phyloP scores from a whole-genome alignment of 345 rosid genomes.

The Linum tenue region DNA sequence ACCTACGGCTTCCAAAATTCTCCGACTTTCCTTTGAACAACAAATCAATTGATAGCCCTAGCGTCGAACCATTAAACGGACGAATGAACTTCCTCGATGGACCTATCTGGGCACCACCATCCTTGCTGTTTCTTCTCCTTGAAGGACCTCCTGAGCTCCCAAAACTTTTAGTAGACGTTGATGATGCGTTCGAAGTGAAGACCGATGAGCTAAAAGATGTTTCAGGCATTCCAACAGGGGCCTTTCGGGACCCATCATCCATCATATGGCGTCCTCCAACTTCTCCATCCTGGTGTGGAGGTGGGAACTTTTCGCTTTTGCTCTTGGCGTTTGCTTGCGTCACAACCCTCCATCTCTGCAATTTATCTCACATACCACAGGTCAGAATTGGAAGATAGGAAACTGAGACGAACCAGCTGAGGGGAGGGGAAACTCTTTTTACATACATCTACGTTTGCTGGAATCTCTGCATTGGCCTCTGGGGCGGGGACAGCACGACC shows the following conservation, averaged over 20 bases:
- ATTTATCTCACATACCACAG: neutral
- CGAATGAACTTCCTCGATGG: slow-evolving; percentile 42
- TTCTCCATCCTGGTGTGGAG: slow-evolving; percentile 87
- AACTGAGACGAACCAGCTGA: too few relatives aligned
- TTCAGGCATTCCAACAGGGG: slow-evolving; percentile 15
- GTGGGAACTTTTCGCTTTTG: slow-evolving; percentile 92
- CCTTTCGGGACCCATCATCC: slow-evolving; percentile 17
- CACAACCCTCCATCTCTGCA: slow-evolving; percentile 23
- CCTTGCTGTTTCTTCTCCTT: slow-evolving; percentile 31
- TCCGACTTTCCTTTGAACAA: slow-evolving; percentile 52
- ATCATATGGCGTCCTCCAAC: slow-evolving; percentile 35
- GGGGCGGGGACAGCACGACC: slow-evolving; percentile 72
- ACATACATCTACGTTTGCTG: slow-evolving; percentile 52
- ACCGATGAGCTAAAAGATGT: slow-evolving; percentile 29
- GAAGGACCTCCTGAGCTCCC: slow-evolving; percentile 33
- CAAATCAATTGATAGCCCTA: slow-evolving; percentile 44
- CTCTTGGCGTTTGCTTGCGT: slow-evolving; percentile 57
- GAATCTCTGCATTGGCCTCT: slow-evolving; percentile 84
- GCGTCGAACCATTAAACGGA: slow-evolving; percentile 43
- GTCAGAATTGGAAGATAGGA: too few relatives aligned
- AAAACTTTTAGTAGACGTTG: slow-evolving; percentile 27
- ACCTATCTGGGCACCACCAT: slow-evolving; percentile 25
- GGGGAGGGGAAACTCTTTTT: neutral
- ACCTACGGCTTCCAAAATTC: slow-evolving; percentile 37
- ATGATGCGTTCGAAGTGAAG: slow-evolving; percentile 27